These are phyloP conservation scores for Helichrysum umbraculigerum DNA, from an alignment of 129 eudicot species.

Conservation along the genomic window DNA sequence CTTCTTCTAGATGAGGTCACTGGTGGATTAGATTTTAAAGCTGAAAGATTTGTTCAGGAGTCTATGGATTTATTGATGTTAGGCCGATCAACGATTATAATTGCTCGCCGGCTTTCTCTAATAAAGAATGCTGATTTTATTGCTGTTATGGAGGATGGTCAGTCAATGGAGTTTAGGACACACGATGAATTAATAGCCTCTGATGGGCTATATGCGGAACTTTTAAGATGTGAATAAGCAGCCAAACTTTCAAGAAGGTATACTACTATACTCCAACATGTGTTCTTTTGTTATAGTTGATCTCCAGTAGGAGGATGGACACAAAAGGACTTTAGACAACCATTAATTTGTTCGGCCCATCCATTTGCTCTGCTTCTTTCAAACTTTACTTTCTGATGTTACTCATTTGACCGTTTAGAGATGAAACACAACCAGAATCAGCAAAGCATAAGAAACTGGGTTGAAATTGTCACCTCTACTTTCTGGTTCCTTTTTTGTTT, in stretches of 20 bases:
- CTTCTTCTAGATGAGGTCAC: conserved; percentile 97
- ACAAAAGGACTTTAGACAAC: not conserved
- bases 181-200: conserved; percentile 86
- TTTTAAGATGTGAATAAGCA: conserved; percentile 94
- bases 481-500: too few species aligned
- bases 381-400: too few species aligned
- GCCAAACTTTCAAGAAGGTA: conserved; percentile 98
- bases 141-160: conserved; percentile 98
- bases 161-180: conserved; percentile 87
- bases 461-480: too few species aligned
- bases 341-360: too few species aligned
- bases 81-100: conserved; percentile 87
- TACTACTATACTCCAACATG: conserved; percentile 23
- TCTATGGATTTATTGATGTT: conserved; percentile 94
- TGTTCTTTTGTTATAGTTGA: too few species aligned
- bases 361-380: not conserved
- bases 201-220: conserved; percentile 92
- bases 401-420: not conserved
- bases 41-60: conserved; percentile 95
- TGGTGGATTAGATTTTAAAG: conserved; percentile 98
- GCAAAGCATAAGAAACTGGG: too few species aligned
- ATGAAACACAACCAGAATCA: not conserved
- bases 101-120: conserved; percentile 82
- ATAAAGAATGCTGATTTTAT: conserved; percentile 92
- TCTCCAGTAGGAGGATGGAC: too few species aligned